These are phyloP conservation scores for Aspergillus japonicus DNA, from an alignment of 2,329 filamentous ascomycete species.

Conservation along the genomic window DNA sequence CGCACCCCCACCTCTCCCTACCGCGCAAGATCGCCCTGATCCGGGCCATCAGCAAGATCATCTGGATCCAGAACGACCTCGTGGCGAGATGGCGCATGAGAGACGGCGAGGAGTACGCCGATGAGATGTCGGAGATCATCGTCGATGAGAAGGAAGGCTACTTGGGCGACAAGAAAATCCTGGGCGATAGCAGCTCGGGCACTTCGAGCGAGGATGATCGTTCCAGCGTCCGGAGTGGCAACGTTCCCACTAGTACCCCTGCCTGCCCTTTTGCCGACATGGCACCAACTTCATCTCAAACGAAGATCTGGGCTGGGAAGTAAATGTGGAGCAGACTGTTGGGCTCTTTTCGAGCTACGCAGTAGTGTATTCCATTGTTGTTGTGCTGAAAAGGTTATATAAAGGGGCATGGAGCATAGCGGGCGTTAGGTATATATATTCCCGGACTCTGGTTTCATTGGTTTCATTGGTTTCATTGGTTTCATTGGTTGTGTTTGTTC, in stretches of 20 bases:
- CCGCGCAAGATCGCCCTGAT: slow-evolving; percentile 70
- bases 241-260: slow-evolving; percentile 18
- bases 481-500: background rate
- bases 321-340: background rate
- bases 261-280: slow-evolving; percentile 34
- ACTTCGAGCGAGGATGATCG: slow-evolving; percentile 33
- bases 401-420: slow-evolving; percentile 10
- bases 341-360: background rate
- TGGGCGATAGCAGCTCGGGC: slow-evolving; percentile 30
- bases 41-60: slow-evolving; percentile 74
- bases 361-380: background rate
- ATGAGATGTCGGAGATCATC: slow-evolving; percentile 41
- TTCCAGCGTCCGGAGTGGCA: slow-evolving; percentile 27
- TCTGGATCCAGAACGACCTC: slow-evolving; percentile 86
- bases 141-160: slow-evolving; percentile 63
- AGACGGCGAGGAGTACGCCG: slow-evolving; percentile 62
- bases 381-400: background rate
- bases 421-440: slow-evolving; percentile 10
- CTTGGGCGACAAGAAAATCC: slow-evolving; percentile 61
- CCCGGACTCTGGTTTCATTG: background rate
- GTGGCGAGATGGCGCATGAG: slow-evolving; percentile 79
- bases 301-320: slow-evolving; percentile 31
- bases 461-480: background rate
- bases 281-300: slow-evolving; percentile 24
- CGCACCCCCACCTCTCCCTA: slow-evolving; percentile 65